These are phyloP conservation scores for Sextonia rubra DNA, from an alignment of 164 flowering plant species.

Conservation along the genomic window DNA sequence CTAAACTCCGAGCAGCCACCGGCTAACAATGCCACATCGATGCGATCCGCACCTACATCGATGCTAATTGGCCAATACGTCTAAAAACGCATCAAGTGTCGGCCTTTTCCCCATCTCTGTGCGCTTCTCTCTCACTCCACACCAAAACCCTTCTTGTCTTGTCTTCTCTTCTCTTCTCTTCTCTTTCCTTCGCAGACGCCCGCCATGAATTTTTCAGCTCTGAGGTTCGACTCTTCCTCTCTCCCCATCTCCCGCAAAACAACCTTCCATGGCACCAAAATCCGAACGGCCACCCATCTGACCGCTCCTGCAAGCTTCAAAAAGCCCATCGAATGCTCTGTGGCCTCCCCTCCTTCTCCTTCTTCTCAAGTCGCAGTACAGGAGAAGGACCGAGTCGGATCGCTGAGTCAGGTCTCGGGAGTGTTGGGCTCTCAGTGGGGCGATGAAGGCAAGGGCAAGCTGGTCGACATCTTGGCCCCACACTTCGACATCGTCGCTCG, in stretches of 20 bases:
- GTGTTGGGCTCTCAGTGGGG: conserved; percentile 95
- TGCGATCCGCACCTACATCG: too few species aligned
- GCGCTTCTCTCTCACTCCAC: too few species aligned
- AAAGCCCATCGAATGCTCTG: conserved; percentile 21
- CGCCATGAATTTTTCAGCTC: conserved; percentile 23
- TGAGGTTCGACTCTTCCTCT: conserved; percentile 21
- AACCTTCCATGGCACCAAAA: conserved; percentile 10
- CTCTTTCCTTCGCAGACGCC: background rate
- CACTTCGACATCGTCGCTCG: conserved; percentile 93
- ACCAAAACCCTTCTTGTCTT: too few species aligned
- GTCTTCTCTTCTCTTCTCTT: too few species aligned
- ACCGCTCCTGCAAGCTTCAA: background rate
- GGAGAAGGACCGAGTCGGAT: conserved; percentile 40
- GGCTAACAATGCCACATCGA: too few species aligned
- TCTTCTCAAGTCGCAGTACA: conserved; percentile 16
- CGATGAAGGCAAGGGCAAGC: conserved; percentile 96
- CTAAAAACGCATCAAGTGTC: too few species aligned
- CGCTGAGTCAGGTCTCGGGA: conserved; percentile 82
- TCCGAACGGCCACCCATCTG: background rate
- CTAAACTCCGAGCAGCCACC: too few species aligned
- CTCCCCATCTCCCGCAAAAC: background rate
- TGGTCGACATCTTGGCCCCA: conserved; percentile 82
- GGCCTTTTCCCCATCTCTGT: too few species aligned
- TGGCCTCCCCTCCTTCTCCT: conserved; percentile 28
- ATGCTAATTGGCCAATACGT: too few species aligned